Evolutionary conservation across 176 grass and related monocot genomes (phyloP).

Genomic region (Cymbopogon citratus): DNA sequence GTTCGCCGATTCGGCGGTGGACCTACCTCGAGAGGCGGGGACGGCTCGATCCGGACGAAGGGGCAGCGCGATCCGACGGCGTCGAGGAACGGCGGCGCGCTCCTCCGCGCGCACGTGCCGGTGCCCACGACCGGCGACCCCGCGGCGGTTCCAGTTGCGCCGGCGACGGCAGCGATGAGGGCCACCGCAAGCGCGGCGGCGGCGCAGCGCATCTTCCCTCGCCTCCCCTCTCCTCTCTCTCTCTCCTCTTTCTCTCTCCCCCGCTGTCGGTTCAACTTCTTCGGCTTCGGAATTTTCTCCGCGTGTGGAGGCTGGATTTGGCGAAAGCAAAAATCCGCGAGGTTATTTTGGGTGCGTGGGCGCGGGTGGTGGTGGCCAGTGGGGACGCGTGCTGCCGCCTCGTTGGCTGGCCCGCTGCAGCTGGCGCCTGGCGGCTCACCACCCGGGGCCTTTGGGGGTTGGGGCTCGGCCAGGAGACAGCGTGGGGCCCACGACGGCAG

Average conservation of each 20-base stretch:
- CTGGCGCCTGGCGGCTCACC: not conserved
- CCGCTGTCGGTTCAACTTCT: not conserved
- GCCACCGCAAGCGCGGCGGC: constrained; percentile 14
- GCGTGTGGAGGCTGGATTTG: constrained; percentile 16
- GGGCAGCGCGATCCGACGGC: constrained; percentile 40
- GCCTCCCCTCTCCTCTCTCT: not conserved
- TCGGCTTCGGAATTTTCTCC: constrained; percentile 27
- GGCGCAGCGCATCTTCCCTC: constrained; percentile 22
- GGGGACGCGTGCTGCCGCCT: not conserved
- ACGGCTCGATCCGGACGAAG: constrained; percentile 39
- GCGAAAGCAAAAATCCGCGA: not conserved
- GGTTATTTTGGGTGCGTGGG: constrained; percentile 16
- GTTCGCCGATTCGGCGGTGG: not conserved
- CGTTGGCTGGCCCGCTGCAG: not conserved
- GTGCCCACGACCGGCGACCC: not conserved
- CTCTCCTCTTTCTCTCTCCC: not conserved
- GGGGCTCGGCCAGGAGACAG: not conserved
- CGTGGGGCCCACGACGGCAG: not conserved
- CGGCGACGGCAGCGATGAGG: constrained; percentile 1
- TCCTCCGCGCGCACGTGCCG: constrained; percentile 24
- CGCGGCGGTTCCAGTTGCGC: not conserved
- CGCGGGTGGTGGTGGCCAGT: not conserved
- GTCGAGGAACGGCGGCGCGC: constrained; percentile 40
- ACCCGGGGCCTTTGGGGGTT: too few relatives aligned
- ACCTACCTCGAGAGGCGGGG: constrained; percentile 47